Base-by-base conservation (phyloP, 129 eudicot genomes). In the Apium graveolens region DNA sequence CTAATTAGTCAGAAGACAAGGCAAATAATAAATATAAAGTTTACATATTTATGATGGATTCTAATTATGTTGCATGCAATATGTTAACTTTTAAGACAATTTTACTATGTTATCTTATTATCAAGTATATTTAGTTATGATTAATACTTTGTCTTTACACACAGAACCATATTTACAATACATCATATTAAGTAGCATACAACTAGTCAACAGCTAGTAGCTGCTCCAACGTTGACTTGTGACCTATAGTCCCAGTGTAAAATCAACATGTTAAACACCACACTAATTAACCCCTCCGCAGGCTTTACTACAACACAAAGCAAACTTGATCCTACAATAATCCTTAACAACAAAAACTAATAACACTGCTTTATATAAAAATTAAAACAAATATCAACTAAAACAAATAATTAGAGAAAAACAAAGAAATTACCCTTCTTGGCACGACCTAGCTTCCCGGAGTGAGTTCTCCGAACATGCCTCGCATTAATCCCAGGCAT, bases 391-490 rank as follows among this genome's bases (percentile, higher is more conserved):
- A 49, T 49, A 5, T 17, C 24, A 49, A 20, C 10, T 0, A 16
- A 46, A 46, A 14, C 72, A 12, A 66, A 29, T 0, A 27, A 13
- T 27, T 65, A 11, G 21, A 14, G 0, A 14, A n/a, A 75, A 27
- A 8, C 20, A 32, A 17, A 74, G 65, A 38, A 62, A 10, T 78
- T 77, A 83, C 86, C 86, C 55, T 83, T 83, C 83, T 83, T 83
- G 5, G 80, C 83, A 26, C 80, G 73, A 32, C 80, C 63, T 18
- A 69, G n/a, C 71, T 83, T 83, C 76, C 86, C 86, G 0, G 83
- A 83, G 78, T 79, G 86, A 34, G 83, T 16, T 26, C 80, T 77
- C 20, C 86, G 80, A 1, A 83, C 86, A 79, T 79, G 83, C 57
- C 78, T 83, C 20, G 69, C 86, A 39, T 72, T 76, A 75, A 80